Evolutionary conservation across 2,329 filamentous ascomycete genomes (phyloP).

Genomic region (Stachybotrys echinatus): DNA sequence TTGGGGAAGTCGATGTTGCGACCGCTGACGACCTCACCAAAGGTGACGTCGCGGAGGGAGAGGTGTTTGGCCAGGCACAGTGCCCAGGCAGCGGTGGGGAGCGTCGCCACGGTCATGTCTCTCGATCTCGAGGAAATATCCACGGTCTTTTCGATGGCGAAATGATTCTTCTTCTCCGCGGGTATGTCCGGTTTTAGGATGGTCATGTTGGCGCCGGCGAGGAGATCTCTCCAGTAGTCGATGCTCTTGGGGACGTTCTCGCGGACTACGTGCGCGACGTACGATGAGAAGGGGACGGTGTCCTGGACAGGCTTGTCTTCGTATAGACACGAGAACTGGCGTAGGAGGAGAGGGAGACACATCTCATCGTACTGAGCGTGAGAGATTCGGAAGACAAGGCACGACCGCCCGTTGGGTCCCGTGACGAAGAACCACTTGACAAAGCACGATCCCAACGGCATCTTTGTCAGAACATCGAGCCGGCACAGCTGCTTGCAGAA

Average conservation of each 20-base stretch:
- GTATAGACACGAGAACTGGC: conserved; percentile 50
- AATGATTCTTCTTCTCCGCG: conserved; percentile 29
- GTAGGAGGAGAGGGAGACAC: conserved; percentile 56
- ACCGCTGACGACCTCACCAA: conserved; percentile 62
- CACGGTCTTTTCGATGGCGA: conserved; percentile 34
- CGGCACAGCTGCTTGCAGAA: conserved; percentile 51
- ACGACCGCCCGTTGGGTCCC: conserved; percentile 22
- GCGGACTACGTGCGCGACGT: conserved; percentile 36
- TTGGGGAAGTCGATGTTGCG: conserved; percentile 52
- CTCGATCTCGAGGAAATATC: conserved; percentile 41
- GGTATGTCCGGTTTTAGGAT: conserved; percentile 32
- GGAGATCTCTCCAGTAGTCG: conserved; percentile 56
- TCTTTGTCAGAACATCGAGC: conserved; percentile 48
- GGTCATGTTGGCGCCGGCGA: conserved; percentile 49
- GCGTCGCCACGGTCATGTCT: conserved; percentile 57
- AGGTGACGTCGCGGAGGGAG: conserved; percentile 50
- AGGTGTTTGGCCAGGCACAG: conserved; percentile 53
- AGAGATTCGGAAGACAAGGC: conserved; percentile 56
- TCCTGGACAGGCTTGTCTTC: conserved; percentile 17
- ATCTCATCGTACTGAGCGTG: conserved; percentile 68
- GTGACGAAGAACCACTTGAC: conserved; percentile 53
- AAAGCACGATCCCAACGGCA: conserved; percentile 55
- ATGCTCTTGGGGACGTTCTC: conserved; percentile 42
- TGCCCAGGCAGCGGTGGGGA: conserved; percentile 65
- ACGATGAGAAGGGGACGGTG: conserved; percentile 38